Evolutionary conservation across 1,284 basidiomycete genomes (phyloP), one percentile per base, ranked within the genome.

Genomic region (Tranzscheliella williamsii): DNA sequence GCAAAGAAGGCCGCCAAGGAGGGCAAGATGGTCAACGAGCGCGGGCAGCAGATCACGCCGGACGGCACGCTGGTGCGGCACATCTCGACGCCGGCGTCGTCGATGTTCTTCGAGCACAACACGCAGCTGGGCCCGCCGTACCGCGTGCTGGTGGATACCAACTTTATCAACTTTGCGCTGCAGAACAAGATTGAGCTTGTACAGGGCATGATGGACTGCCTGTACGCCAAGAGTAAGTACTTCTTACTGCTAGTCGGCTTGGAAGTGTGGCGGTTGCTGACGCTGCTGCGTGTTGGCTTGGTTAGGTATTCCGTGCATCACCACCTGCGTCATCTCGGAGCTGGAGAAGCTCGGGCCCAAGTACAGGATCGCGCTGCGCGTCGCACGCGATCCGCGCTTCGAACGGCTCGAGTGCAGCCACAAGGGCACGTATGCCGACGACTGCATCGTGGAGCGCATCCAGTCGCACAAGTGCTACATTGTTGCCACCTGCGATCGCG

Each of bases 161-260:
- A 99, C 79, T 99, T 99, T 75, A 97, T 99, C 83, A 98, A 98
- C 78, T 94, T 98, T 78, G 91, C 88, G 64, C 83, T 99, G 38
- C 94, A 98, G 81, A 98, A 98, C 81, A 96, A 97, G 79, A 83
- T 99, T 67, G 95, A 99, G 79, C 84, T 98, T 36, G 84, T 97
- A 17, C 87, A 89, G 73, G 92, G 91, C 13, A 97, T 99, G 95
- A 97, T 98, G 93, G 95, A 98, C 78, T 96, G 93, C 72, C 81
- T 99, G 12, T 97, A 91, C 79, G 95, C 95, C n/a, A 97, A 98
- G 81, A 94, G 93, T 94, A 71, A 61, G 88, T 81, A 17, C 20
- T 21, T 33, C 20, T 18, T 9, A 11, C 21, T 22, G 11, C 32
- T 20, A 18, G n/a, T n/a, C n/a, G n/a, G n/a, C n/a, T n/a, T n/a